Conservation (phyloP, 1,284 basidiomycete genomes). For the Xerocomus nothofagi region DNA sequence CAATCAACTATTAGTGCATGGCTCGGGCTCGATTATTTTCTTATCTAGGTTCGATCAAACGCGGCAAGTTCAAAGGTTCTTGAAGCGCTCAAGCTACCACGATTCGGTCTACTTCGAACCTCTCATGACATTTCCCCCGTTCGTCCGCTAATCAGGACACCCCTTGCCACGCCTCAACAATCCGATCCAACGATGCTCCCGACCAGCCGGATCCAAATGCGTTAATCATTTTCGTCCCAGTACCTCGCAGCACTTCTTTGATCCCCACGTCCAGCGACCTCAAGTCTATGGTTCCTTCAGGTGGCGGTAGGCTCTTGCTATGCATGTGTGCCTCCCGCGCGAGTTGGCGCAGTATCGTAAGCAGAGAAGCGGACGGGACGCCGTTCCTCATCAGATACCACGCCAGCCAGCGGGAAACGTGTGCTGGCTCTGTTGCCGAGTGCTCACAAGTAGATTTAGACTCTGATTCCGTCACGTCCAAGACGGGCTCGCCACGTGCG, state of each 20-base stretch:
- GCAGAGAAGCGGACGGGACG: conserved; percentile 64
- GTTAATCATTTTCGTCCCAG: conserved; percentile 67
- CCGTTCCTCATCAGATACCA: conserved; percentile 69
- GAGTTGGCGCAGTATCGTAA: conserved; percentile 56
- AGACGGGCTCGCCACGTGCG: conserved; percentile 45
- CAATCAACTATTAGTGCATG: too few relatives aligned
- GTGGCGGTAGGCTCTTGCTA: conserved; percentile 43
- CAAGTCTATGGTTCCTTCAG: conserved; percentile 51
- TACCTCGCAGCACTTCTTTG: conserved; percentile 63
- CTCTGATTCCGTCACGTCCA: conserved; percentile 20
- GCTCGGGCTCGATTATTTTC: too few relatives aligned
- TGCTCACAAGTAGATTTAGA: neutral
- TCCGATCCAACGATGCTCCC: conserved; percentile 59
- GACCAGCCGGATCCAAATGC: conserved; percentile 68
- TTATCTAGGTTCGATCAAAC: too few relatives aligned
- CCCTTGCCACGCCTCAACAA: conserved; percentile 54
- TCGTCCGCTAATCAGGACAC: conserved; percentile 7
- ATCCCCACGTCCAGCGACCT: conserved; percentile 57
- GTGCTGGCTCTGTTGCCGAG: conserved; percentile 11
- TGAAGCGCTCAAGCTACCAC: too few relatives aligned
- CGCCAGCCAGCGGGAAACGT: conserved; percentile 42
- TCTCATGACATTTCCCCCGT: neutral
- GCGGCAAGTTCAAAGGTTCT: too few relatives aligned
- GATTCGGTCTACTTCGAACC: too few relatives aligned
- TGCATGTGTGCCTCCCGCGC: conserved; percentile 59